Base-by-base conservation (phyloP, 2,329 filamentous ascomycete species). In the Alternaria hordeiaustralica region DNA sequence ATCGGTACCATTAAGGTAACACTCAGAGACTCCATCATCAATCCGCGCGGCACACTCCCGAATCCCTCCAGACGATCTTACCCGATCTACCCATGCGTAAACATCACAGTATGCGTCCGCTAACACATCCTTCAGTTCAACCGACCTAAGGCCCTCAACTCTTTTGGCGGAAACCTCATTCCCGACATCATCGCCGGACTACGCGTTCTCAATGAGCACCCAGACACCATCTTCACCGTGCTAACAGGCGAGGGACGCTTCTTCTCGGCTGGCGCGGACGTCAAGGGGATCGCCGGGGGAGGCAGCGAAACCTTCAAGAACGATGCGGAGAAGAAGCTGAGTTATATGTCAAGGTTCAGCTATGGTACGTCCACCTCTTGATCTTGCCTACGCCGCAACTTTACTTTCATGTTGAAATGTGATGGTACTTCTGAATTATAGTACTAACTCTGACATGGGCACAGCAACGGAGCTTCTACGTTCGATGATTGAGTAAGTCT, bases 161-260 rank as follows among this genome's bases (percentile, higher is more conserved):
- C 84, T 1, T 85, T 85, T 54, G 82, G 83, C 41, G 83, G 82
- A 13, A 83, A 80, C 55, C 63, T 86, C 7, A 78, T 84, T 49
- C 47, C 75, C 5, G 82, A 85, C 50, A 78, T 78, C 8, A 80
- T 85, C 23, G 75, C 73, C 5, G 83, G 82, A 0, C 72, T 85
- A 2, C 74, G 83, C 61, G 78, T 81, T 36, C 75, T 85, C 5
- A 79, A 85, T 66, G 78, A 82, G 33, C 78, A 85, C 65, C 83
- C 84, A 4, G 79, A 82, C 43, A 86, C 84, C 6, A 71, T 85
- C 13, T 85, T 86, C 68, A 86, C 84, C 2, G 84, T 86, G 2
- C 65, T 85, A 11, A 86, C 84, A 1, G 84, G 84, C 18, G 83
- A 84, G 66, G 84, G 84, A 2, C 75, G 83, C 11, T 86, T 85